A percentile compares a stretch with the other conserved stretches of the same genome.
phyloP scores from a whole-genome alignment of 2,329 filamentous ascomycete genomes.

The Aspergillus sp. region DNA sequence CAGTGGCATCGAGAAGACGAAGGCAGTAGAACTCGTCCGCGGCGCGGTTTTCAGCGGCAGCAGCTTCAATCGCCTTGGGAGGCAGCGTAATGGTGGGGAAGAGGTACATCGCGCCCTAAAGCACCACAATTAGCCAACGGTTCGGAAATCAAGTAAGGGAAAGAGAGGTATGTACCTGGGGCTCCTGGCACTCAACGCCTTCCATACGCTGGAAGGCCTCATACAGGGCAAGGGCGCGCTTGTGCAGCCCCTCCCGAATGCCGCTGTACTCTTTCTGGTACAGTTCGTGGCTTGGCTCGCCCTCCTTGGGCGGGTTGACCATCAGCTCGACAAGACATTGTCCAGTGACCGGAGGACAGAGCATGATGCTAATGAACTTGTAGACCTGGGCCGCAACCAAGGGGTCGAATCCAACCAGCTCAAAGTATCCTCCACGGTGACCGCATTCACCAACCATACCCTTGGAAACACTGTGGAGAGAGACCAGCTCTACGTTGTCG shows the following conservation, averaged over 20 bases:
- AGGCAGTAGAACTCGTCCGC: conserved; percentile 96
- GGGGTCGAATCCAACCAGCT: conserved; percentile 85
- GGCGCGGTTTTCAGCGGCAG: conserved; percentile 71
- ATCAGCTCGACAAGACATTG: conserved; percentile 97
- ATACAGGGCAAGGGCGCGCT: conserved; percentile 83
- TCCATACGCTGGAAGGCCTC: conserved; percentile 94
- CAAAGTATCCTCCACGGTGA: conserved; percentile 96
- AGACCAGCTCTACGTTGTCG: conserved; percentile 84
- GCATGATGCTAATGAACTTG: conserved; percentile 97
- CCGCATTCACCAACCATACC: conserved; percentile 99
- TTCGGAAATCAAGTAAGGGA: background rate
- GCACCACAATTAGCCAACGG: background rate
- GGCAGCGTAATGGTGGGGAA: conserved; percentile 92
- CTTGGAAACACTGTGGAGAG: conserved; percentile 92
- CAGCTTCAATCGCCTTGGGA: conserved; percentile 74
- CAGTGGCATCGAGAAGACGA: conserved; percentile 87
- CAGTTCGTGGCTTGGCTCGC: conserved; percentile 80
- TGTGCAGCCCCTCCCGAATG: conserved; percentile 77
- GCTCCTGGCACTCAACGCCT: conserved; percentile 85
- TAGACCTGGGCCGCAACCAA: conserved; percentile 92
- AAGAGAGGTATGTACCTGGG: conserved; percentile 58
- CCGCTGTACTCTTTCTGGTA: conserved; percentile 84
- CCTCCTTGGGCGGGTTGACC: conserved; percentile 89
- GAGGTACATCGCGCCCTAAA: conserved; percentile 93
- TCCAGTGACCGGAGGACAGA: conserved; percentile 92